Evolutionary conservation across 306 rosid genomes (phyloP).

Genomic region (Arachis hypogaea): DNA sequence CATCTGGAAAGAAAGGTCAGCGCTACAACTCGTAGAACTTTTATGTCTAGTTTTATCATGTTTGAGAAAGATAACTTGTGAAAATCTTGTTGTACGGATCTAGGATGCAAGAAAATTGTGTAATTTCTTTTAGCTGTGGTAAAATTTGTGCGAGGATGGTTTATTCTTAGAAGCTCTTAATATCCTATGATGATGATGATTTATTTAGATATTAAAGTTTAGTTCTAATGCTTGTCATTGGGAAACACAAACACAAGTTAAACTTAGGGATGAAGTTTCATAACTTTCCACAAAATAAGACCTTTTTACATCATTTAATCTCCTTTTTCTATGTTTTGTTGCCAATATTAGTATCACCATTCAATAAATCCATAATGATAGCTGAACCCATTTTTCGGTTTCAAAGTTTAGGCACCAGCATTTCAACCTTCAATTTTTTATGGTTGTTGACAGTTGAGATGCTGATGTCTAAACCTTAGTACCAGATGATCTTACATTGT

Average conservation of each 20-base stretch:
- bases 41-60: neutral
- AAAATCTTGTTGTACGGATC: slow-evolving; percentile 1
- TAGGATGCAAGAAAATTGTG: slow-evolving; percentile 14
- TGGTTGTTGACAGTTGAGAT: too few species aligned
- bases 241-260: neutral
- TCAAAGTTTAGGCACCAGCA: too few species aligned
- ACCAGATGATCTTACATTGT: too few species aligned
- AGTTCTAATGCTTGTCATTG: neutral
- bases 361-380: neutral
- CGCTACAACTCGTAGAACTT: slow-evolving; percentile 31
- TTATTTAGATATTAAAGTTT: slow-evolving; percentile 1
- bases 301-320: slow-evolving; percentile 7
- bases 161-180: neutral
- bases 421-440: too few species aligned
- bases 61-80: slow-evolving; percentile 16
- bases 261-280: neutral
- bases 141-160: neutral
- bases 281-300: neutral
- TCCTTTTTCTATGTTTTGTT: slow-evolving; percentile 8
- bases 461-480: too few species aligned
- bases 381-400: too few species aligned
- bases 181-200: neutral
- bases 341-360: neutral
- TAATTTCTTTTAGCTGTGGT: slow-evolving; percentile 17
- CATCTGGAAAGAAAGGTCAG: slow-evolving; percentile 63